Evolutionary conservation across 2,329 filamentous ascomycete genomes (phyloP).

Genomic region (Pyricularia pennisetigena): DNA sequence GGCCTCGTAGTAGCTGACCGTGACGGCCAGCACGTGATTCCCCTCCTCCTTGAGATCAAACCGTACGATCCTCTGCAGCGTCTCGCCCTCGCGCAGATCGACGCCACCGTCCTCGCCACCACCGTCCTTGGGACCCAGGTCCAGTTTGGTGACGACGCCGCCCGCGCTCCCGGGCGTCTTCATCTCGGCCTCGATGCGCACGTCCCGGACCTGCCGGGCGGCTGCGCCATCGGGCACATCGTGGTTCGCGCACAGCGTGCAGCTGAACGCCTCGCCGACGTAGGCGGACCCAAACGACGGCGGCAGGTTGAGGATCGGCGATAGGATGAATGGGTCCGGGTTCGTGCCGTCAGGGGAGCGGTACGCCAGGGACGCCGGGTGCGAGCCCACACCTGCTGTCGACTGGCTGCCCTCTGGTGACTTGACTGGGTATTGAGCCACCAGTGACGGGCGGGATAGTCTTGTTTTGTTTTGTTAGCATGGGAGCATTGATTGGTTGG

Average conservation of each 20-base stretch:
- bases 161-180: slow-evolving; percentile 63
- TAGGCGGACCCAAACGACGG: slow-evolving; percentile 90
- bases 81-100: slow-evolving; percentile 52
- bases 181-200: slow-evolving; percentile 85
- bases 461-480: slow-evolving; percentile 28
- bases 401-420: slow-evolving; percentile 26
- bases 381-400: slow-evolving; percentile 35
- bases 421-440: slow-evolving; percentile 57
- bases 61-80: slow-evolving; percentile 70
- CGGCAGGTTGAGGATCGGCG: slow-evolving; percentile 68
- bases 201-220: slow-evolving; percentile 54
- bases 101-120: slow-evolving; percentile 18
- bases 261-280: slow-evolving; percentile 90
- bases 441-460: slow-evolving; percentile 72
- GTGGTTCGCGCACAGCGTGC: slow-evolving; percentile 93
- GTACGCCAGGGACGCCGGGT: slow-evolving; percentile 66
- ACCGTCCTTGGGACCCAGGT: slow-evolving; percentile 37
- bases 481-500: background rate
- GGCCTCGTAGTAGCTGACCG: slow-evolving; percentile 88
- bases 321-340: slow-evolving; percentile 46
- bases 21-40: slow-evolving; percentile 86
- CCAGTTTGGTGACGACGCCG: slow-evolving; percentile 50
- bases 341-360: slow-evolving; percentile 33
- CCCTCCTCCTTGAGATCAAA: slow-evolving; percentile 93
- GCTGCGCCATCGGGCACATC: slow-evolving; percentile 37